Evolutionary conservation across 2,329 filamentous ascomycete genomes (phyloP).

Genomic region (Beauveria brongniartii): DNA sequence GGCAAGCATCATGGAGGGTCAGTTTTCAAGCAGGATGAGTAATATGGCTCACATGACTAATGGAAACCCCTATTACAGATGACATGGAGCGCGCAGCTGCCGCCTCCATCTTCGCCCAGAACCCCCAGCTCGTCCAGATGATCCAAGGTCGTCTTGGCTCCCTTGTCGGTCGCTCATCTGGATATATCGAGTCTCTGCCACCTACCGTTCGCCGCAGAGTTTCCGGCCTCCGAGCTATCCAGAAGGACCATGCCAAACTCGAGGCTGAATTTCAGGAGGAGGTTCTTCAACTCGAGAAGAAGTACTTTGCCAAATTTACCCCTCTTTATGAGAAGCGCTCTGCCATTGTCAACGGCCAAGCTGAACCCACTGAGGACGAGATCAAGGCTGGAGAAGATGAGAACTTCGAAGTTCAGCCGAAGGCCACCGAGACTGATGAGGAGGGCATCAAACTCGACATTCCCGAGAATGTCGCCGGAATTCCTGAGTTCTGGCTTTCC

Average conservation of each 20-base stretch:
- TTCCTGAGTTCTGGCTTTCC: constrained; percentile 98
- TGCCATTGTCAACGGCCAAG: constrained; percentile 78
- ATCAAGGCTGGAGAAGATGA: constrained; percentile 78
- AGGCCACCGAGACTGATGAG: constrained; percentile 60
- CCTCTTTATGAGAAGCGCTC: constrained; percentile 94
- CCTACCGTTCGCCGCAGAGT: constrained; percentile 85
- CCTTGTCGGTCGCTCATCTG: constrained; percentile 89
- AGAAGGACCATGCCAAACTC: constrained; percentile 97
- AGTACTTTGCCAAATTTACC: constrained; percentile 98
- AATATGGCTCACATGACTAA: constrained; percentile 16
- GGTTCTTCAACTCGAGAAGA: constrained; percentile 96
- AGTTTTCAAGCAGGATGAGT: constrained; percentile 24
- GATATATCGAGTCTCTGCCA: constrained; percentile 95
- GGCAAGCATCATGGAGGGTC: constrained; percentile 95
- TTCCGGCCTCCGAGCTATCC: constrained; percentile 90
- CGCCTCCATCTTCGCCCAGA: constrained; percentile 89
- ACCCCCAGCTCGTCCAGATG: constrained; percentile 91
- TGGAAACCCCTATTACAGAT: constrained; percentile 49
- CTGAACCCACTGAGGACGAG: constrained; percentile 82
- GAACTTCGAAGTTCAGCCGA: constrained; percentile 65
- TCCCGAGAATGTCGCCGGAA: constrained; percentile 58
- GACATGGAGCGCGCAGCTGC: constrained; percentile 80
- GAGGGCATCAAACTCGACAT: constrained; percentile 50
- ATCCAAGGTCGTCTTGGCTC: constrained; percentile 94
- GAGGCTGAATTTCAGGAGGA: constrained; percentile 98